Percentiles rank a stretch among this genome's conserved stretches.
Conservation (phyloP, 75 land plant species). For the Pinus taeda region DNA sequence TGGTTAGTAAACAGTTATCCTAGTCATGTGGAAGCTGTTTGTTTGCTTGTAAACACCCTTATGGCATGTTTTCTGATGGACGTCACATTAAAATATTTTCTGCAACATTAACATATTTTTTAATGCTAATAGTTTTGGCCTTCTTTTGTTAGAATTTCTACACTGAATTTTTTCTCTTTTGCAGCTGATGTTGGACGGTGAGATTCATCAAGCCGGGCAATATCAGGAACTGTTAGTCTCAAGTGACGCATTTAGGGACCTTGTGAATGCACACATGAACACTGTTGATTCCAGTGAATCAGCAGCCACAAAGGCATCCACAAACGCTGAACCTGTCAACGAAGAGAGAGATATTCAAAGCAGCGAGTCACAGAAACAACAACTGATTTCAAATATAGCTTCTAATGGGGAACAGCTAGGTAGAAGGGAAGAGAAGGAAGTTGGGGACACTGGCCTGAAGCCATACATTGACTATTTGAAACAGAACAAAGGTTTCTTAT, state of each 20-base stretch:
- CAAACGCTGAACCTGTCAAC: background rate
- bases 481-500: slow-evolving; percentile 57
- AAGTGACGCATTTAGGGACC: slow-evolving; percentile 60
- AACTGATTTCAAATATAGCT: background rate
- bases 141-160: too few relatives aligned
- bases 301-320: background rate
- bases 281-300: slow-evolving; percentile 40
- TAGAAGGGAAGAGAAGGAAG: slow-evolving; percentile 57
- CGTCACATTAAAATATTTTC: background rate
- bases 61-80: background rate
- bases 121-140: background rate
- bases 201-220: slow-evolving; percentile 48
- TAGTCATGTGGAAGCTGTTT: slow-evolving; percentile 8
- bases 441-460: slow-evolving; percentile 69
- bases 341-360: slow-evolving; percentile 4
- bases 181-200: slow-evolving; percentile 86
- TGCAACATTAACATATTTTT: background rate
- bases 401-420: background rate
- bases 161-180: background rate
- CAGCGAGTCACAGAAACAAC: background rate
- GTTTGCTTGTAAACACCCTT: background rate
- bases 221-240: slow-evolving; percentile 54
- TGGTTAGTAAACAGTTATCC: slow-evolving; percentile 30
- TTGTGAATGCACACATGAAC: slow-evolving; percentile 84
- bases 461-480: slow-evolving; percentile 74